Percentiles rank a stretch among this genome's conserved stretches.
These are phyloP conservation scores for Xerocomus potaroensis DNA, from an alignment of 768 basidiomycete species.

Conservation along the genomic window DNA sequence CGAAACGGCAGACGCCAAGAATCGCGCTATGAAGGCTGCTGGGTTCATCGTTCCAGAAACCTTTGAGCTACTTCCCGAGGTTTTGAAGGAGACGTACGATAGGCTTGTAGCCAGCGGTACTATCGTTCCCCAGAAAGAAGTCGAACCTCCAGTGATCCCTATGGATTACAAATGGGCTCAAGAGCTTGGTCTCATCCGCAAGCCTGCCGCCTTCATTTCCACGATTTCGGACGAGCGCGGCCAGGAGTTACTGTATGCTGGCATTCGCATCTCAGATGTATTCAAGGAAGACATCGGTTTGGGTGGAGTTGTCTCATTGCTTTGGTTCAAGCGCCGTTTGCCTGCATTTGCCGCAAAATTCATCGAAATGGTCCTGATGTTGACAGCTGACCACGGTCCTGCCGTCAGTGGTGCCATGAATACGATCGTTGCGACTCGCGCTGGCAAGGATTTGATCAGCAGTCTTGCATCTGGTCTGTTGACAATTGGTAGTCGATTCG, in stretches of 20 bases:
- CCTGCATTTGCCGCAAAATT: constrained; percentile 96
- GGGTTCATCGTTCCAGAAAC: constrained; percentile 97
- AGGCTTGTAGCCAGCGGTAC: constrained; percentile 64
- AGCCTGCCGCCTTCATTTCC: constrained; percentile 98
- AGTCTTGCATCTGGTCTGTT: constrained; percentile 93
- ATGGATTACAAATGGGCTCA: constrained; percentile 99
- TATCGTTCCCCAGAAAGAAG: constrained; percentile 69
- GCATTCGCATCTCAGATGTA: constrained; percentile 98
- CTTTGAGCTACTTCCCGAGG: constrained; percentile 91
- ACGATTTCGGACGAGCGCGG: constrained; percentile 99
- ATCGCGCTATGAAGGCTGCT: constrained; percentile 87
- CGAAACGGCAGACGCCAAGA: constrained; percentile 99
- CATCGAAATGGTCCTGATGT: constrained; percentile 99
- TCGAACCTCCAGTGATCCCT: constrained; percentile 93
- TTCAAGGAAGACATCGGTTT: constrained; percentile 97
- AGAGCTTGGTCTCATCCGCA: constrained; percentile 96
- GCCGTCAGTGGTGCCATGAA: constrained; percentile 99
- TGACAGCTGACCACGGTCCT: constrained; percentile 97
- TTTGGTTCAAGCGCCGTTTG: constrained; percentile 97
- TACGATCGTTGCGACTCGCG: constrained; percentile 97
- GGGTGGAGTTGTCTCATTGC: constrained; percentile 90
- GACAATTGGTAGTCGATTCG: constrained; percentile 97
- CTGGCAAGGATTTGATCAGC: constrained; percentile 98
- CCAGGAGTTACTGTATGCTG: constrained; percentile 96
- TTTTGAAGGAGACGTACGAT: constrained; percentile 82